Conservation (phyloP, 192 early-diverging fungal genomes). For the Podila verticillata region DNA sequence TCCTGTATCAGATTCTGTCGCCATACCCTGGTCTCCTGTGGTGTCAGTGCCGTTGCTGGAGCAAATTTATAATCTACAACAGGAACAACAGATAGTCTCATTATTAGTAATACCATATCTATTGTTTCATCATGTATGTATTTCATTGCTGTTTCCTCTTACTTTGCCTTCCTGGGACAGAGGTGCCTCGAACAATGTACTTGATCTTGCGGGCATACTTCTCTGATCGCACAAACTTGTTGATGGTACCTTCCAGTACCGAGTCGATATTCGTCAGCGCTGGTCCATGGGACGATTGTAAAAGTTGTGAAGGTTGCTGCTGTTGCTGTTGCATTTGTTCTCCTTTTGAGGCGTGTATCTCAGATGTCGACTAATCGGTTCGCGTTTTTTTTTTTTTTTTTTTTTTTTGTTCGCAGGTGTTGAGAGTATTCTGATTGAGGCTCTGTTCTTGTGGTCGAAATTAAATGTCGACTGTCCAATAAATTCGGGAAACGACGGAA, state of each 20-base stretch:
- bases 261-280: conserved; percentile 28
- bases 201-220: conserved; percentile 51
- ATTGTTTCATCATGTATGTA: too few species aligned
- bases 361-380: too few species aligned
- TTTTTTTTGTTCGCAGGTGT: background rate
- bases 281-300: background rate
- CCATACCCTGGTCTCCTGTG: conserved; percentile 36
- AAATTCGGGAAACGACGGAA: too few species aligned
- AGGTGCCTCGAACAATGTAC: conserved; percentile 28
- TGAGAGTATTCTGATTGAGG: too few species aligned
- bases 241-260: conserved; percentile 33
- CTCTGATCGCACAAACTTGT: conserved; percentile 45
- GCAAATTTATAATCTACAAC: conserved; percentile 44
- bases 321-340: conserved; percentile 11
- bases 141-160: background rate
- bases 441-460: too few species aligned
- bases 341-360: background rate
- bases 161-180: conserved; percentile 46
- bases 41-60: conserved; percentile 31
- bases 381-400: background rate
- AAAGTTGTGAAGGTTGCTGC: conserved; percentile 6
- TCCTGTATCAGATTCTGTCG: conserved; percentile 44
- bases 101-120: background rate
- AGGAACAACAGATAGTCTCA: background rate
- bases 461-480: too few species aligned